Evolutionary conservation across 148 eudicot genomes (phyloP).

Genomic region (Euryodendron excelsum): DNA sequence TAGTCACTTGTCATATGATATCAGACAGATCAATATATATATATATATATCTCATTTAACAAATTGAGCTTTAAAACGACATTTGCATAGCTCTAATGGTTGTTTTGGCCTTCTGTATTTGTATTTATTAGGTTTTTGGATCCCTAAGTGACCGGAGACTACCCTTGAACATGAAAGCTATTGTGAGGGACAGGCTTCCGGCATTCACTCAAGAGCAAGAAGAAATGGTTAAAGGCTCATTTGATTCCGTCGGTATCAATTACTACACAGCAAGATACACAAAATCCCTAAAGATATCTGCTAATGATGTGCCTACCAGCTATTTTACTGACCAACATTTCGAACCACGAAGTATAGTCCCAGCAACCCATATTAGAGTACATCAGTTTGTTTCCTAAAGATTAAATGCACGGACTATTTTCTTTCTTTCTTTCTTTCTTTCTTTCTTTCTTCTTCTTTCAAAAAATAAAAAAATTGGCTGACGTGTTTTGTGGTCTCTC

Average conservation of each 20-base stretch:
- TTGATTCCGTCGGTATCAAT: conserved; percentile 29
- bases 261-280: conserved; percentile 21
- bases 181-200: conserved; percentile 20
- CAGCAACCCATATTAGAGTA: neutral
- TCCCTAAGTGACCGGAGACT: conserved; percentile 8
- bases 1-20: too few relatives aligned
- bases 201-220: conserved; percentile 8
- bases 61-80: neutral
- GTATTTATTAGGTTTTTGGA: conserved; percentile 1
- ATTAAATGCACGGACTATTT: too few relatives aligned
- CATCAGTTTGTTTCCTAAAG: neutral
- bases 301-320: neutral
- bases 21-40: too few relatives aligned
- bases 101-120: neutral
- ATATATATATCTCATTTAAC: too few relatives aligned
- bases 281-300: neutral
- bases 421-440: too few relatives aligned
- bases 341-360: neutral
- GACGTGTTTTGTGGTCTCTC: neutral
- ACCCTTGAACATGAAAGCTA: conserved; percentile 20
- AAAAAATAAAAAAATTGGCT: too few relatives aligned
- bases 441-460: too few relatives aligned
- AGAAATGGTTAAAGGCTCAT: conserved; percentile 14
- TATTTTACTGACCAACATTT: neutral
- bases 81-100: neutral